Conservation (phyloP, 768 basidiomycete genomes). For the Hericium rajendrae region DNA sequence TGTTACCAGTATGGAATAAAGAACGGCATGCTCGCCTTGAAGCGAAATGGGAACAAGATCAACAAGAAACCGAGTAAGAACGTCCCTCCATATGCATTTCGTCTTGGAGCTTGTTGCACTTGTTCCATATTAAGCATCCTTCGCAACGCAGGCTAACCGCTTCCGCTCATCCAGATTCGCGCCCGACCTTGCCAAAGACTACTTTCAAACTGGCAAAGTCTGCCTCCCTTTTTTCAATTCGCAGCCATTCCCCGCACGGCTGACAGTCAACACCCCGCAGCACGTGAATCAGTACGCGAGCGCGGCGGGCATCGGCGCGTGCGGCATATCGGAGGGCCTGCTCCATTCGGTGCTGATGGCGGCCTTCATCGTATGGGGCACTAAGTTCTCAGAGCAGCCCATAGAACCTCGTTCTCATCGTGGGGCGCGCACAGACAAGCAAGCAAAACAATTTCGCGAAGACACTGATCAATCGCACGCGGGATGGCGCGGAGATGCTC, state of each 20-base stretch:
- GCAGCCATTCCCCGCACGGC: conserved; percentile 63
- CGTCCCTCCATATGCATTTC: neutral
- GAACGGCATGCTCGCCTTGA: too few relatives aligned
- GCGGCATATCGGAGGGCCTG: conserved; percentile 27
- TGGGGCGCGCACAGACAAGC: conserved; percentile 61
- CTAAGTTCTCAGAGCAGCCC: conserved; percentile 89
- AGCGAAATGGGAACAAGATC: too few relatives aligned
- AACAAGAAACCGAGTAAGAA: too few relatives aligned
- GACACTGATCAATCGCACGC: conserved; percentile 67
- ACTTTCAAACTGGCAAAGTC: conserved; percentile 85
- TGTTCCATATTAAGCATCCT: neutral
- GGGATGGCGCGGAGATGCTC: conserved; percentile 78
- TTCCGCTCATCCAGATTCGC: conserved; percentile 53
- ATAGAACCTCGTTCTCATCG: conserved; percentile 40
- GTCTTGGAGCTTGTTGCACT: neutral
- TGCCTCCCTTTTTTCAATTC: conserved; percentile 84
- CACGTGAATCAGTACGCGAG: conserved; percentile 15
- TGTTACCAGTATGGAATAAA: too few relatives aligned
- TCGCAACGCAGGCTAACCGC: neutral
- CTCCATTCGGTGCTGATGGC: conserved; percentile 73
- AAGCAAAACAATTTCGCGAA: conserved; percentile 73
- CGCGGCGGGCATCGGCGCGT: neutral
- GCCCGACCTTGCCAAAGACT: conserved; percentile 88
- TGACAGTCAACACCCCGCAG: conserved; percentile 23
- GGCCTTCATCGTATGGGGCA: conserved; percentile 83